Evolutionary conservation across 495 filamentous ascomycete species (phyloP).

Genomic region (Neurospora discreta): DNA sequence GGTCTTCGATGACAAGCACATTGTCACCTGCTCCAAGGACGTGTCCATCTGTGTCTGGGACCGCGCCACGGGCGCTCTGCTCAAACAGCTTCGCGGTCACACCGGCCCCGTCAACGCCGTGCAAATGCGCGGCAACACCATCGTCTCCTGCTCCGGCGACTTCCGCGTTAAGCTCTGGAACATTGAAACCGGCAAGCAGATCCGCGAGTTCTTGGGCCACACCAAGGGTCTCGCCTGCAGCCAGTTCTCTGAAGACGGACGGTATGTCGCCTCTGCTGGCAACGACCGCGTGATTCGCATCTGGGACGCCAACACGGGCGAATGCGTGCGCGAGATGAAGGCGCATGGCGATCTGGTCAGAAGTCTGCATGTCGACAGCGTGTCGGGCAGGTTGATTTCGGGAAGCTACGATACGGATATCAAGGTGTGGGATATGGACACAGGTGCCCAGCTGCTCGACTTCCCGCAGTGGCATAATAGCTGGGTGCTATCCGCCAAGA

Average conservation of each 20-base stretch:
- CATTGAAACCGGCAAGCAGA: slow-evolving; percentile 66
- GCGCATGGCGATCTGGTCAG: slow-evolving; percentile 78
- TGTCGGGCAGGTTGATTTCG: slow-evolving; percentile 72
- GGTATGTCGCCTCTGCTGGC: slow-evolving; percentile 80
- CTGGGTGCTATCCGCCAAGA: slow-evolving; percentile 93
- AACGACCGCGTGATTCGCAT: slow-evolving; percentile 91
- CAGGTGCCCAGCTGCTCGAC: slow-evolving; percentile 58
- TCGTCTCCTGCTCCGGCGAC: slow-evolving; percentile 88
- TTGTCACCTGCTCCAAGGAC: slow-evolving; percentile 95
- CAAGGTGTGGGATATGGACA: slow-evolving; percentile 78
- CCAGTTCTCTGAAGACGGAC: slow-evolving; percentile 86
- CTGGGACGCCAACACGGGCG: slow-evolving; percentile 84
- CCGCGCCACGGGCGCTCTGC: slow-evolving; percentile 56
- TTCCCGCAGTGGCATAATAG: slow-evolving; percentile 86
- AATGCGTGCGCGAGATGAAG: slow-evolving; percentile 61
- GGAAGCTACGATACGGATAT: slow-evolving; percentile 91
- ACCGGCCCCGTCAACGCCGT: slow-evolving; percentile 90
- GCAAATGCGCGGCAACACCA: slow-evolving; percentile 79
- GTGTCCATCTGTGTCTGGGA: slow-evolving; percentile 88
- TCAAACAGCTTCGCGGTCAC: slow-evolving; percentile 73
- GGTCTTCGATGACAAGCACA: slow-evolving; percentile 80
- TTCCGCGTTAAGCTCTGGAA: slow-evolving; percentile 92
- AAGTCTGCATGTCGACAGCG: slow-evolving; percentile 74
- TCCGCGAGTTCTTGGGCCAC: slow-evolving; percentile 79
- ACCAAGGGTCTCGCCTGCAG: slow-evolving; percentile 88